Conservation (phyloP, 768 basidiomycete genomes). For the Hemileccinum rubropunctum region DNA sequence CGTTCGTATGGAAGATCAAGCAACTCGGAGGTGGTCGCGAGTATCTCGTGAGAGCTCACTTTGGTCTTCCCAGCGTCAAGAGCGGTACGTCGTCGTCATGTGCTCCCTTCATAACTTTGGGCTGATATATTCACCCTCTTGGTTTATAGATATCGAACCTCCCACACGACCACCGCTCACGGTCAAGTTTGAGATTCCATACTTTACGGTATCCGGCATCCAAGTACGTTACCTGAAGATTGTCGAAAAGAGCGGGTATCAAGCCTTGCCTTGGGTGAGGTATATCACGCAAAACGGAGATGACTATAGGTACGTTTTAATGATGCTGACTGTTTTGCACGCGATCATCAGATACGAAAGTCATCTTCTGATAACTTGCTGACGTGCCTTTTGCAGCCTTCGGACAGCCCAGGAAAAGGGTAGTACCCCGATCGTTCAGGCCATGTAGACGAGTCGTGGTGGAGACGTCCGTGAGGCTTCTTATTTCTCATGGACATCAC, state of each 20-base stretch:
- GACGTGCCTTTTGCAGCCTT: conserved; percentile 41
- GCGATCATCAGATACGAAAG: background rate
- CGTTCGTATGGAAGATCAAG: conserved; percentile 99
- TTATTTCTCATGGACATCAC: too few species aligned
- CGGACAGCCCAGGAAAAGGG: conserved; percentile 76
- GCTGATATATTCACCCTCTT: conserved; percentile 15
- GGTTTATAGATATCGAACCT: conserved; percentile 60
- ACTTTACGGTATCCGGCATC: conserved; percentile 96
- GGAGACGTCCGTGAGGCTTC: background rate
- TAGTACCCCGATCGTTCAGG: conserved; percentile 53
- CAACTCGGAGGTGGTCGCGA: conserved; percentile 94
- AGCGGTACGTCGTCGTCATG: conserved; percentile 55
- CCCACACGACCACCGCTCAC: conserved; percentile 88
- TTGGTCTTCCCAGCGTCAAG: conserved; percentile 91
- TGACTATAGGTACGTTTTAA: conserved; percentile 69
- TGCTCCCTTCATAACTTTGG: background rate
- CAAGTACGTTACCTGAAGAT: conserved; percentile 98
- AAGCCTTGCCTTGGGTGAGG: conserved; percentile 93
- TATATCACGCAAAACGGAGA: conserved; percentile 93
- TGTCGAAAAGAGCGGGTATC: conserved; percentile 97
- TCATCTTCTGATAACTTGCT: background rate
- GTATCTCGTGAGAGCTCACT: conserved; percentile 97
- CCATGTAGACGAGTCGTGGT: conserved; percentile 8
- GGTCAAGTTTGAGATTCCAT: conserved; percentile 98
- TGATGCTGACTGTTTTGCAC: background rate